These are phyloP conservation scores for Amoebophrya sp. DNA, from an alignment of 169 alveolate species.

Conservation along the genomic window DNA sequence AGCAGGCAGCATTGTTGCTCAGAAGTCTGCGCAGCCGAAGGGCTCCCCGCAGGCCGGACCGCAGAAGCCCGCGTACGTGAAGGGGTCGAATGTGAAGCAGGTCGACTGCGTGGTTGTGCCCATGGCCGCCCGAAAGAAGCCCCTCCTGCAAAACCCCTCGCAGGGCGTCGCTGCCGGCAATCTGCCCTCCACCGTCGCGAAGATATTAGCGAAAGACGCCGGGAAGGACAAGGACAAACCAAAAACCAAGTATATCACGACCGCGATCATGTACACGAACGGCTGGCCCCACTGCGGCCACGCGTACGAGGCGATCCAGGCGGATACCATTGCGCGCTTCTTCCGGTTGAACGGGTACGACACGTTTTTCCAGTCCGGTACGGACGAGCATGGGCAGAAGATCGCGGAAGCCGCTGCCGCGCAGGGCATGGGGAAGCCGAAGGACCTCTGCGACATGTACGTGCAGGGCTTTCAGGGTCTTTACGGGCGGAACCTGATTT, in stretches of 20 bases:
- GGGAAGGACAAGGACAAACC: no score
- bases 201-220: no score
- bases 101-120: neutral
- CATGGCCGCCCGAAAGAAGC: neutral
- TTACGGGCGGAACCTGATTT: constrained; percentile 35
- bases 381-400: constrained; percentile 83
- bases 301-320: constrained; percentile 50
- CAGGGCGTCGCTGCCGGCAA: neutral
- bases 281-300: constrained; percentile 85
- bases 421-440: constrained; percentile 44
- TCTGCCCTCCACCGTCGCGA: neutral
- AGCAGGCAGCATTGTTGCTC: no score
- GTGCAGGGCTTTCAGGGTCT: constrained; percentile 27
- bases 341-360: constrained; percentile 48
- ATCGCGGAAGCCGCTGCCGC: constrained; percentile 65
- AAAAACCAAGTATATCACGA: constrained; percentile 52
- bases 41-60: neutral
- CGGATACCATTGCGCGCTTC: constrained; percentile 49
- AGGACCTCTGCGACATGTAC: constrained; percentile 52
- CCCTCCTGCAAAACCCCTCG: neutral
- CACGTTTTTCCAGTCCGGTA: constrained; percentile 61
- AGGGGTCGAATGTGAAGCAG: neutral
- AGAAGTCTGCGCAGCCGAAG: no score
- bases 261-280: constrained; percentile 78
- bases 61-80: neutral